Evolutionary conservation across 805 yeast genomes (phyloP).

Genomic region (Zygosaccharomyces rouxii): DNA sequence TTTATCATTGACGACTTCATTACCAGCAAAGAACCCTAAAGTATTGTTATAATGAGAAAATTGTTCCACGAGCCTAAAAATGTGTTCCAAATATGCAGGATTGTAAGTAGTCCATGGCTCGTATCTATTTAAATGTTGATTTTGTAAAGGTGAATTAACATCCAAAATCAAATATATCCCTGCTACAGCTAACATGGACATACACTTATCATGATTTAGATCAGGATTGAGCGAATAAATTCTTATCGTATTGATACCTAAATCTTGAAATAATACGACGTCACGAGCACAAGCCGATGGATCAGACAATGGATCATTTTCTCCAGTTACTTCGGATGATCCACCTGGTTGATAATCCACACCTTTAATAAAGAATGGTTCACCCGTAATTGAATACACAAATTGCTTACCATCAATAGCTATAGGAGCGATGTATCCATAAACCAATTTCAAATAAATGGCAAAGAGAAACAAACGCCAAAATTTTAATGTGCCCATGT

Average conservation of each 20-base stretch:
- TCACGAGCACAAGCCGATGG: constrained; percentile 74
- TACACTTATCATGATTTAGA: constrained; percentile 80
- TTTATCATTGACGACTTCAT: constrained; percentile 81
- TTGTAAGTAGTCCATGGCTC: constrained; percentile 92
- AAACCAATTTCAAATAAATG: not conserved
- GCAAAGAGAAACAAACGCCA: not conserved
- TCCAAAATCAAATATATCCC: constrained; percentile 90
- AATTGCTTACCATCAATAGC: constrained; percentile 66
- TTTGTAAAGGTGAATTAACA: constrained; percentile 79
- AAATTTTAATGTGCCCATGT: not conserved
- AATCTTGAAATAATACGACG: constrained; percentile 68
- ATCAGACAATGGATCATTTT: constrained; percentile 73
- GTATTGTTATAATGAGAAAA: constrained; percentile 85
- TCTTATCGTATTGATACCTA: constrained; percentile 83
- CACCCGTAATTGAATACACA: constrained; percentile 65
- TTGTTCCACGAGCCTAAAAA: constrained; percentile 73
- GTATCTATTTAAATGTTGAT: constrained; percentile 79
- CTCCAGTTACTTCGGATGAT: constrained; percentile 60
- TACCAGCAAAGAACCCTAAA: constrained; percentile 86
- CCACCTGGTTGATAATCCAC: constrained; percentile 98
- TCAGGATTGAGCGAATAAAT: constrained; percentile 83
- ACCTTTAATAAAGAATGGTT: constrained; percentile 78
- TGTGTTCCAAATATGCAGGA: constrained; percentile 62
- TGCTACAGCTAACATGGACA: constrained; percentile 85
- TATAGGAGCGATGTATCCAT: constrained; percentile 57